These are phyloP conservation scores for Lenzites betulinus DNA, from an alignment of 768 basidiomycete genomes.

Conservation along the genomic window DNA sequence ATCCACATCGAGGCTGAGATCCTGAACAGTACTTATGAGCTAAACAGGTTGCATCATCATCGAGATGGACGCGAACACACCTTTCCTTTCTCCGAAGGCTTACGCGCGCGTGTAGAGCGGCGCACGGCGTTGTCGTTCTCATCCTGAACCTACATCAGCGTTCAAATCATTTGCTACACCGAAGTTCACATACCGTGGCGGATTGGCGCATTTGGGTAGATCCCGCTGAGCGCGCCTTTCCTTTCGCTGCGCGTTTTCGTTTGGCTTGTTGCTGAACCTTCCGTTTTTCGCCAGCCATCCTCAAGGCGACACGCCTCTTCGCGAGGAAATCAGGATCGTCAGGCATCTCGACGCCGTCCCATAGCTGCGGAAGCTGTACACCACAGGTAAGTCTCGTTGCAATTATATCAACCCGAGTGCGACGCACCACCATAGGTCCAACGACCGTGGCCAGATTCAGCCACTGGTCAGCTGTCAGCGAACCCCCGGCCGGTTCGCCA, in stretches of 20 bases:
- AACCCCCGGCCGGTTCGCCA: constrained; percentile 14
- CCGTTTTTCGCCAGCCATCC: not conserved
- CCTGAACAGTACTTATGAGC: not conserved
- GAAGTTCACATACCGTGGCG: not conserved
- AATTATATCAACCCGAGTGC: not conserved
- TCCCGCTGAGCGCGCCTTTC: not conserved
- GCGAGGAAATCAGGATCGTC: not conserved
- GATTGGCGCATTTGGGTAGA: not conserved
- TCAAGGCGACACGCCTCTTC: not conserved
- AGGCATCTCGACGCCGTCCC: not conserved
- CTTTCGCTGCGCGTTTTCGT: not conserved
- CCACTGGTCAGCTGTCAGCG: constrained; percentile 26
- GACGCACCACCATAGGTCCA: constrained; percentile 31
- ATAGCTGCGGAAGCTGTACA: not conserved
- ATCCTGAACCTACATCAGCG: not conserved
- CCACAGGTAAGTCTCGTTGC: not conserved
- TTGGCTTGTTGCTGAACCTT: not conserved
- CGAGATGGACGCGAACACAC: not conserved
- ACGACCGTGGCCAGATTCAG: constrained; percentile 31
- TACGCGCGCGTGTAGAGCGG: not conserved
- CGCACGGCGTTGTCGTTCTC: not conserved
- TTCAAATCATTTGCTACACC: not conserved
- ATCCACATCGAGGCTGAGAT: not conserved
- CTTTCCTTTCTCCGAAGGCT: not conserved
- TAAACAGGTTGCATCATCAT: not conserved